Evolutionary conservation across 768 basidiomycete species (phyloP).

Genomic region (Terana coerulea): DNA sequence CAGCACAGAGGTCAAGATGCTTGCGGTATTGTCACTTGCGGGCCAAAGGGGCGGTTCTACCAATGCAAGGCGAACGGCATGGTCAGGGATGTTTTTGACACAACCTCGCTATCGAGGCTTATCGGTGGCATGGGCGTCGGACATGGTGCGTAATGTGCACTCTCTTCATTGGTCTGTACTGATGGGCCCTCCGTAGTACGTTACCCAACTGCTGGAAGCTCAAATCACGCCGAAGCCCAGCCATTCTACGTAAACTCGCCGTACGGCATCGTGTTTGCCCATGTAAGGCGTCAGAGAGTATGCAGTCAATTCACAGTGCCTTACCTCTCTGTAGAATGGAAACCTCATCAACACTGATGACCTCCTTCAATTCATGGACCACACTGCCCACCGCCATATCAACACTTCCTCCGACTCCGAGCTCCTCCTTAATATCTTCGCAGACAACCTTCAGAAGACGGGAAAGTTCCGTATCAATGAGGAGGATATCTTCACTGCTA

Average conservation of each 20-base stretch:
- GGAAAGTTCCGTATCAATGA: conserved; percentile 99
- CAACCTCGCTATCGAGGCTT: conserved; percentile 66
- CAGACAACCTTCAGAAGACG: conserved; percentile 95
- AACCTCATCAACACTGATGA: conserved; percentile 91
- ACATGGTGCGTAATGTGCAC: conserved; percentile 86
- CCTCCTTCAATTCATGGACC: conserved; percentile 92
- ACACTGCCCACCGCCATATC: conserved; percentile 95
- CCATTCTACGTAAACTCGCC: conserved; percentile 99
- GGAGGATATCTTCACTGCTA: conserved; percentile 96
- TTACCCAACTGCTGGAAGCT: conserved; percentile 97
- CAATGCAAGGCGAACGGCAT: conserved; percentile 99
- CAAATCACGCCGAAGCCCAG: conserved; percentile 95
- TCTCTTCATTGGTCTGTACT: background rate
- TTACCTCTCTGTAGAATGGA: conserved; percentile 68
- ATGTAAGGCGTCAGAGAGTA: conserved; percentile 56
- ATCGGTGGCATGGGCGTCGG: conserved; percentile 97
- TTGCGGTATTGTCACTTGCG: conserved; percentile 95
- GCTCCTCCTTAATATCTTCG: conserved; percentile 94
- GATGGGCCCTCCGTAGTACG: conserved; percentile 54
- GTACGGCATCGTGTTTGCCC: conserved; percentile 96
- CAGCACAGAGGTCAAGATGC: conserved; percentile 99
- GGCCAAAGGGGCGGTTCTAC: conserved; percentile 89
- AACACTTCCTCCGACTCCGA: conserved; percentile 99
- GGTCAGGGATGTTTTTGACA: conserved; percentile 96
- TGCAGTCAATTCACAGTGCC: background rate